These are phyloP conservation scores for Mercurialis annua DNA, from an alignment of 345 rosid genomes.

Conservation along the genomic window DNA sequence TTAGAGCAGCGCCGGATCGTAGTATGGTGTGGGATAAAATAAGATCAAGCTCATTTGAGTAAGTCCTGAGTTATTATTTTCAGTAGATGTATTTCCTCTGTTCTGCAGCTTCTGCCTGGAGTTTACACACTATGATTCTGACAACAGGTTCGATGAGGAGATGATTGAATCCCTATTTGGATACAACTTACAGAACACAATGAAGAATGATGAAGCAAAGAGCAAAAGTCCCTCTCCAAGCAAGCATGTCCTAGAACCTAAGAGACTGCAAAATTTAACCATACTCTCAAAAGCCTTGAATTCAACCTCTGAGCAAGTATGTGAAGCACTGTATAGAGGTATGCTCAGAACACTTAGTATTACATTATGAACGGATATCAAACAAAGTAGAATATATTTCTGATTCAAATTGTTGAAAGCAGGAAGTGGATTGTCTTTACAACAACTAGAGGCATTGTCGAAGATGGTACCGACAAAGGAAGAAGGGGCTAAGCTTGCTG, in stretches of 20 bases:
- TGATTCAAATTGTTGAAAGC: constrained; percentile 1
- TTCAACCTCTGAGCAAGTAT: constrained; percentile 68
- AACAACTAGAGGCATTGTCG: constrained; percentile 84
- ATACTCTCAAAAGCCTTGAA: constrained; percentile 85
- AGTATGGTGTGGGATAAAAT: constrained; percentile 94
- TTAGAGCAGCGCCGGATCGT: constrained; percentile 85
- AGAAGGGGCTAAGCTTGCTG: constrained; percentile 68
- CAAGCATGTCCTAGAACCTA: constrained; percentile 88
- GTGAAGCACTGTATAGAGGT: constrained; percentile 77
- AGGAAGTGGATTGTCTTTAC: constrained; percentile 75
- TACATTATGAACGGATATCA: background rate
- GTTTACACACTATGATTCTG: background rate
- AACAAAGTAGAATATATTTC: background rate
- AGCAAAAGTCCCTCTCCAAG: constrained; percentile 90
- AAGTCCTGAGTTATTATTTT: constrained; percentile 29
- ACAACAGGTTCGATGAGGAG: constrained; percentile 85
- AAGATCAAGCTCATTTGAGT: constrained; percentile 93
- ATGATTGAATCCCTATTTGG: constrained; percentile 97
- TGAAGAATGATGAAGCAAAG: constrained; percentile 63
- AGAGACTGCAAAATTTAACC: constrained; percentile 86
- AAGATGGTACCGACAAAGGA: constrained; percentile 92
- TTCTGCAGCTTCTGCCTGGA: constrained; percentile 4
- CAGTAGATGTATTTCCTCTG: background rate
- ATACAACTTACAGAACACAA: constrained; percentile 55
- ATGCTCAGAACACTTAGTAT: background rate